Percentiles rank a stretch among this genome's conserved stretches.
Conservation (phyloP, 306 rosid genomes). For the Pueraria montana region DNA sequence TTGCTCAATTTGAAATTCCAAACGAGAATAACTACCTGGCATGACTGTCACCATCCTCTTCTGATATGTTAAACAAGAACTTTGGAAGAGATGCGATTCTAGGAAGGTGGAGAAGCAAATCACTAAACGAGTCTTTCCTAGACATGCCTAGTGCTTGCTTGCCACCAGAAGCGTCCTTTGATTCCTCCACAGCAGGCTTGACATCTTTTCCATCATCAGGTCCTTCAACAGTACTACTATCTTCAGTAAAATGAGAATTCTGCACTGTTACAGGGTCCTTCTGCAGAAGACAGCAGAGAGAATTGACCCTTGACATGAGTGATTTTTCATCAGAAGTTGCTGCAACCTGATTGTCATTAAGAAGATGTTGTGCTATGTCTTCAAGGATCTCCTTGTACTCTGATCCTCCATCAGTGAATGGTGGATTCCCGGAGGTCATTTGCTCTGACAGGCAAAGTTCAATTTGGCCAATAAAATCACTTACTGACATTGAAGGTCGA, state of each 20-base stretch:
- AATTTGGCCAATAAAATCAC: slow-evolving; percentile 82
- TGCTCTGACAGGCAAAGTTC: slow-evolving; percentile 78
- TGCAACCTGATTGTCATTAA: slow-evolving; percentile 76
- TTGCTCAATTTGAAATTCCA: slow-evolving; percentile 10
- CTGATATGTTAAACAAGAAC: slow-evolving; percentile 79
- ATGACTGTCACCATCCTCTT: slow-evolving; percentile 66
- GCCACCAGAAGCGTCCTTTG: slow-evolving; percentile 50
- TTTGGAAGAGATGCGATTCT: slow-evolving; percentile 83
- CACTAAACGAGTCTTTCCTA: slow-evolving; percentile 84
- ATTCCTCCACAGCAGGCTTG: slow-evolving; percentile 60
- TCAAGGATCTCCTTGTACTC: slow-evolving; percentile 67
- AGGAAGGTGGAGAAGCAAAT: slow-evolving; percentile 80
- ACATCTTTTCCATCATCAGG: slow-evolving; percentile 51
- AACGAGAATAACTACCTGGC: slow-evolving; percentile 42
- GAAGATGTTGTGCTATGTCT: slow-evolving; percentile 74
- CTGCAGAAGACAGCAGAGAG: slow-evolving; percentile 89
- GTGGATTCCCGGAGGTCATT: slow-evolving; percentile 63
- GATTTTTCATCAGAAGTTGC: slow-evolving; percentile 80
- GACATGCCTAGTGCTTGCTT: slow-evolving; percentile 76
- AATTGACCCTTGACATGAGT: slow-evolving; percentile 86
- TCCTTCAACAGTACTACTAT: slow-evolving; percentile 40
- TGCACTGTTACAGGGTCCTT: slow-evolving; percentile 67
- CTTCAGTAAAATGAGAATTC: slow-evolving; percentile 47
- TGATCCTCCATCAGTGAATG: slow-evolving; percentile 60
- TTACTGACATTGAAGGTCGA: slow-evolving; percentile 77